Base-by-base conservation (phyloP, 2,329 filamentous ascomycete genomes). In the Aspergillus nomiae region DNA sequence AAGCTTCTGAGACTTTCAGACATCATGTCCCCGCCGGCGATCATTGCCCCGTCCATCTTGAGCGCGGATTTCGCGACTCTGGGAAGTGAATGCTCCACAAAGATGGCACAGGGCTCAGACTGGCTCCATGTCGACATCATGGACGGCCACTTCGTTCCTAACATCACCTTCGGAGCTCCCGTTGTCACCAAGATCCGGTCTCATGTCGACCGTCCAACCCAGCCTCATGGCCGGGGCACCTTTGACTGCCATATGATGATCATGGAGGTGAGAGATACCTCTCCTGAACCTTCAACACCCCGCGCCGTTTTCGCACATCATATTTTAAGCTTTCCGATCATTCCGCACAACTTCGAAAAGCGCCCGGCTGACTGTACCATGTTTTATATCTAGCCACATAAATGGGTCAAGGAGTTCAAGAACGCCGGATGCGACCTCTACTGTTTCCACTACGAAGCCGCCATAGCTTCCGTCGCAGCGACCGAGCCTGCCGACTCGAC, bases 241-340 rank as follows among this genome's bases (percentile, higher is more conserved):
- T 99, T 99, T 77, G 95, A 99, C 81, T 99, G 95, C 85, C 95
- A 99, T 81, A 98, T 99, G 95, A 99, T 99, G 95, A 96, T 99
- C 76, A 89, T 92, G 73, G 94, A 99, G 90, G 92, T 94, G 84
- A 70, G 80, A 34, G 36, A 38, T 19, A 16, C 26, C 24, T 45
- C 51, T 45, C 36, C 8, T 53, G 19, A 26, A 21, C 26, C 34
- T 28, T 45, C 14, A 53, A 5, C 30, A 48, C 51, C 43, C 48
- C 14, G 43, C 43, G 19, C 41, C 56, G n/a, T 28, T 21, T 24
- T 38, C 30, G 41, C 12, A 12, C 56, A 30, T 26, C 16, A 6
- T 21, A 19, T 34, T 14, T 36, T 30, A 21, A 11, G 30, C 56
- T 53, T 56, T 56, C 60, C 53, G 21, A 41, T 16, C 34, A 16